Evolutionary conservation across 768 basidiomycete species (phyloP).

Genomic region (Phaeotremella skinneri): DNA sequence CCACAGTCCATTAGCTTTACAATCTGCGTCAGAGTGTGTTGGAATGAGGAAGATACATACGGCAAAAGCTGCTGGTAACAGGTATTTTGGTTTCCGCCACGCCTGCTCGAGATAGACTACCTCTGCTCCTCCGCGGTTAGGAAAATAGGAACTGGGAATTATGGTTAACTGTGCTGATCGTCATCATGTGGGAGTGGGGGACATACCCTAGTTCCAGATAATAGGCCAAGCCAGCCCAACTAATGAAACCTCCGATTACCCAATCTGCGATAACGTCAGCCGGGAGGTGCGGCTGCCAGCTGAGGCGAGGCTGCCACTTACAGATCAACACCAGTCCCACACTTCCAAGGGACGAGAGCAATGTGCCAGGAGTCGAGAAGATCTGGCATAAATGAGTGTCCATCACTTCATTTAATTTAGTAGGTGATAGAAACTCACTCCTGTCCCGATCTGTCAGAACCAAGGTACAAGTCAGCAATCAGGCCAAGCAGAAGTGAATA

Average conservation of each 20-base stretch:
- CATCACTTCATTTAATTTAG: neutral
- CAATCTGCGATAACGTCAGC: slow-evolving; percentile 3
- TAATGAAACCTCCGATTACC: slow-evolving; percentile 8
- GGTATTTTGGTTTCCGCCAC: slow-evolving; percentile 22
- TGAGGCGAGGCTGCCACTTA: neutral
- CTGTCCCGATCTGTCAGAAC: slow-evolving; percentile 14
- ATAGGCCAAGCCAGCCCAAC: slow-evolving; percentile 14
- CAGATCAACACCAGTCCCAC: slow-evolving; percentile 13
- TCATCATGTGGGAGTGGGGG: too few species aligned
- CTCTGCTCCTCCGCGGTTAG: slow-evolving; percentile 29
- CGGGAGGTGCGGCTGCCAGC: neutral
- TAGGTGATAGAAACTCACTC: neutral
- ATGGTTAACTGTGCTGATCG: too few species aligned
- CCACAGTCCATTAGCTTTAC: neutral
- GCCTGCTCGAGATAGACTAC: slow-evolving; percentile 37
- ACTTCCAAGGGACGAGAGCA: slow-evolving; percentile 9
- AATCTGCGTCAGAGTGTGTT: too few species aligned
- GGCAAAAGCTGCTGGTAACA: slow-evolving; percentile 36
- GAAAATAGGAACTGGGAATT: slow-evolving; percentile 29
- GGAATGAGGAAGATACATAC: slow-evolving; percentile 1
- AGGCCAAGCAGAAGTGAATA: neutral
- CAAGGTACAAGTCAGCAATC: neutral
- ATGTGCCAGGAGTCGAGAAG: slow-evolving; percentile 11
- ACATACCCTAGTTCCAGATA: slow-evolving; percentile 6
- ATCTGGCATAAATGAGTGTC: neutral